These are phyloP conservation scores for Fistulina hepatica DNA, from an alignment of 1,284 basidiomycete genomes.

Conservation along the genomic window DNA sequence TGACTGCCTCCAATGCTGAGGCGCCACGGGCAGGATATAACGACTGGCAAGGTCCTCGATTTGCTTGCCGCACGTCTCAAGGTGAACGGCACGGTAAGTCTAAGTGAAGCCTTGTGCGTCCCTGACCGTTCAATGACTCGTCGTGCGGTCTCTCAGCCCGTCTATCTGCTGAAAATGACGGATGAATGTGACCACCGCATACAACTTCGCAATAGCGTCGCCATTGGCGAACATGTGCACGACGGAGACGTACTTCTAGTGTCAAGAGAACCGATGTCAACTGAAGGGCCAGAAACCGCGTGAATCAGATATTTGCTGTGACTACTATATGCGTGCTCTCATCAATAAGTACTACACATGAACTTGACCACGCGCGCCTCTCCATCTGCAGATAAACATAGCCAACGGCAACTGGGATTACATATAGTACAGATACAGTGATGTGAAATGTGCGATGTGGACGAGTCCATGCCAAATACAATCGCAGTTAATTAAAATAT, in stretches of 20 bases:
- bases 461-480: too few relatives aligned
- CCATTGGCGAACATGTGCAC: conserved; percentile 29
- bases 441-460: too few relatives aligned
- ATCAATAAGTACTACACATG: too few relatives aligned
- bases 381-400: too few relatives aligned
- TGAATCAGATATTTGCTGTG: too few relatives aligned
- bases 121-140: neutral
- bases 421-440: too few relatives aligned
- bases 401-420: too few relatives aligned
- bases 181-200: conserved; percentile 8
- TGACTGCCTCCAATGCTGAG: conserved; percentile 8
- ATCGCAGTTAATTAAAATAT: too few relatives aligned
- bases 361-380: too few relatives aligned
- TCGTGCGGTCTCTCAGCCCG: neutral
- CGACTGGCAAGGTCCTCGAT: conserved; percentile 41
- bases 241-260: conserved; percentile 30
- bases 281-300: too few relatives aligned
- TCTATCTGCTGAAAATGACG: neutral
- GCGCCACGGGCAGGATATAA: conserved; percentile 24
- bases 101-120: conserved; percentile 16
- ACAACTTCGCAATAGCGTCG: conserved; percentile 30
- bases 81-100: conserved; percentile 19
- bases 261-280: conserved; percentile 11
- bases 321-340: too few relatives aligned
- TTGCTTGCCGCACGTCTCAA: conserved; percentile 28